Conservation (phyloP, 2,329 filamentous ascomycete species). For the Penicillium glabrum region DNA sequence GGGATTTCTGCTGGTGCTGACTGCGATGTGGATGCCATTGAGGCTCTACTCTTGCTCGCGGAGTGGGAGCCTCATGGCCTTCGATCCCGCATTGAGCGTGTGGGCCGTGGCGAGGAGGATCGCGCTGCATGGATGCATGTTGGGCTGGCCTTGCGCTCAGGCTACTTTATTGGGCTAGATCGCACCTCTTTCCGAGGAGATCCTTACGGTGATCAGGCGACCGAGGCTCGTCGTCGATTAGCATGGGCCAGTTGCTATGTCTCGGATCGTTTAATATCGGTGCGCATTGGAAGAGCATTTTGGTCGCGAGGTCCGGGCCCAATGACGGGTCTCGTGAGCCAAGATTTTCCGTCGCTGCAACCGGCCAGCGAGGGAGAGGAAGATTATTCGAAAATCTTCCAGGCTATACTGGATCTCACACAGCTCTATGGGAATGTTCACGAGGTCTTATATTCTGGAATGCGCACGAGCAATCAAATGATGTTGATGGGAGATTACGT, state of each 20-base stretch:
- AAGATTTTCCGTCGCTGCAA: conserved; percentile 67
- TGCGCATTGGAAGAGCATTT: conserved; percentile 69
- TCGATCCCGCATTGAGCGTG: conserved; percentile 58
- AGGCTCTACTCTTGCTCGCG: conserved; percentile 67
- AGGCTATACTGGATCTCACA: conserved; percentile 69
- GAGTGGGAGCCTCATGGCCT: conserved; percentile 72
- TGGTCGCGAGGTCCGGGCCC: conserved; percentile 72
- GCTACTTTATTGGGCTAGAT: conserved; percentile 69
- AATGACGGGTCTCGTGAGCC: conserved; percentile 62
- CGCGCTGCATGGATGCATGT: conserved; percentile 77
- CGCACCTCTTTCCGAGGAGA: conserved; percentile 66
- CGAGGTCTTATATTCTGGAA: conserved; percentile 71
- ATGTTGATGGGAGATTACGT: conserved; percentile 72
- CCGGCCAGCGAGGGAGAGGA: conserved; percentile 60
- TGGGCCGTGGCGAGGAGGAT: conserved; percentile 72
- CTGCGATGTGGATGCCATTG: conserved; percentile 68
- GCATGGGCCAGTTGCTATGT: conserved; percentile 71
- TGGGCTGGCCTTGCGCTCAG: conserved; percentile 66
- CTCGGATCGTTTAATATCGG: conserved; percentile 67
- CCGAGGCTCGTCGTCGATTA: conserved; percentile 63
- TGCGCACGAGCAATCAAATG: conserved; percentile 66
- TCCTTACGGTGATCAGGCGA: conserved; percentile 57
- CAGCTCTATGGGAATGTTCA: conserved; percentile 73
- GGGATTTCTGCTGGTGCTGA: conserved; percentile 66
- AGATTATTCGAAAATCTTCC: conserved; percentile 67